These are phyloP conservation scores for Alternaria sp. DNA, from an alignment of 2,329 filamentous ascomycete genomes.

Conservation along the genomic window DNA sequence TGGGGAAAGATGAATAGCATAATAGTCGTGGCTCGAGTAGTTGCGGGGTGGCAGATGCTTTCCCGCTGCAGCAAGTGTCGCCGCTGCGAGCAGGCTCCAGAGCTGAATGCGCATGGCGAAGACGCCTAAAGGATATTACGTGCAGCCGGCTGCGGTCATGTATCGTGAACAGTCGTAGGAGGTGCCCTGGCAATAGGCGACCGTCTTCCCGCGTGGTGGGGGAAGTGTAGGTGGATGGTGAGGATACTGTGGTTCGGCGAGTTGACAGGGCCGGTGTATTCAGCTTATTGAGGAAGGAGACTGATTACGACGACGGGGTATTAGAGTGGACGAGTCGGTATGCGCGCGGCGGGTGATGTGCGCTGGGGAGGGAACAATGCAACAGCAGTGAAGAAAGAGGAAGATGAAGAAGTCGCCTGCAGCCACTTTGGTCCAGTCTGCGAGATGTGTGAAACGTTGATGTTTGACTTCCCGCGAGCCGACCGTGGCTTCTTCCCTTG, in stretches of 20 bases:
- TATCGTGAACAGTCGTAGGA: slow-evolving; percentile 8
- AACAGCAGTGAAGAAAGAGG: not conserved
- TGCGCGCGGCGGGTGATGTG: not conserved
- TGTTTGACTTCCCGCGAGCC: slow-evolving; percentile 8
- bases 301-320: slow-evolving; percentile 12
- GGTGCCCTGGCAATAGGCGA: slow-evolving; percentile 3
- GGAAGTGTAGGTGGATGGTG: not conserved
- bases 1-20: slow-evolving; percentile 83
- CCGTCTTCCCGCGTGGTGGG: not conserved
- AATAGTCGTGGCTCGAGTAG: slow-evolving; percentile 87
- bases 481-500: slow-evolving; percentile 5
- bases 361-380: slow-evolving; percentile 4
- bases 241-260: slow-evolving; percentile 20
- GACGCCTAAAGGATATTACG: slow-evolving; percentile 18
- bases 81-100: slow-evolving; percentile 47
- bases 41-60: slow-evolving; percentile 66
- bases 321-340: not conserved
- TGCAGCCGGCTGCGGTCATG: slow-evolving; percentile 28
- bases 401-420: slow-evolving; percentile 3
- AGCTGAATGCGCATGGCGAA: slow-evolving; percentile 55
- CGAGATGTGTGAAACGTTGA: slow-evolving; percentile 10
- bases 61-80: slow-evolving; percentile 41
- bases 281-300: slow-evolving; percentile 29
- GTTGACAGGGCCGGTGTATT: slow-evolving; percentile 12
- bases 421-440: not conserved